Percentiles rank a stretch among this genome's conserved stretches.
phyloP scores from a whole-genome alignment of 768 basidiomycete species.

The Clitopilus passeckerianus region DNA sequence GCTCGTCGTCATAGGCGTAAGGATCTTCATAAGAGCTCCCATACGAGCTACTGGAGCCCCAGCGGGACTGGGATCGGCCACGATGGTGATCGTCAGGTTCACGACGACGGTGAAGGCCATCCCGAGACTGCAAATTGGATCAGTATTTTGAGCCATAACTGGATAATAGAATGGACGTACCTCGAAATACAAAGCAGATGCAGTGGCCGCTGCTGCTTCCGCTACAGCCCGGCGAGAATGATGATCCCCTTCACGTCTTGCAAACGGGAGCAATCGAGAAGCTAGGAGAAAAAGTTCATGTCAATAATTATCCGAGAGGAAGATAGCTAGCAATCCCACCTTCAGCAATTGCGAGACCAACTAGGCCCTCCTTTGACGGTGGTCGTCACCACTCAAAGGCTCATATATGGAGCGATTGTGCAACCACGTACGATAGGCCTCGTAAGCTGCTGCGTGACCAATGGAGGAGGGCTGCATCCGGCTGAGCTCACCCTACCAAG shows the following conservation, averaged over 20 bases:
- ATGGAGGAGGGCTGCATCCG: constrained; percentile 55
- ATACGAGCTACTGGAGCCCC: constrained; percentile 14
- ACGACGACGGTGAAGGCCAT: constrained; percentile 8
- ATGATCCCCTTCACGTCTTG: constrained; percentile 36
- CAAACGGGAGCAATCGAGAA: constrained; percentile 48
- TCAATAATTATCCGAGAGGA: constrained; percentile 1
- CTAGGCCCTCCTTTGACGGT: constrained; percentile 63
- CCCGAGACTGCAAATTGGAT: constrained; percentile 21
- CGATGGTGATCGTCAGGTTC: constrained; percentile 23
- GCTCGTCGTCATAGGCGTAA: constrained; percentile 32
- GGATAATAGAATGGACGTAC: constrained; percentile 21
- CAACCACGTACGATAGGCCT: constrained; percentile 67
- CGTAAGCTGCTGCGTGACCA: constrained; percentile 75
- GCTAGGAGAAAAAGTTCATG: constrained; percentile 29
- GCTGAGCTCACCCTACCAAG: constrained; percentile 42
- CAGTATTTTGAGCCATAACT: not conserved
- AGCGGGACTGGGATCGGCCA: constrained; percentile 27
- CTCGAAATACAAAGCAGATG: constrained; percentile 52
- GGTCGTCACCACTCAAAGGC: constrained; percentile 50
- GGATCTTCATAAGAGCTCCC: constrained; percentile 27
- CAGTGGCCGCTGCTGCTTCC: constrained; percentile 67
- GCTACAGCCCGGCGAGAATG: constrained; percentile 46
- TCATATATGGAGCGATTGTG: constrained; percentile 52
- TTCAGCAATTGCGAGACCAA: constrained; percentile 69
- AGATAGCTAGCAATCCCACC: constrained; percentile 28